Evolutionary conservation across 352 stramenopile genomes (phyloP).

Genomic region (Phytophthora tentaculata): DNA sequence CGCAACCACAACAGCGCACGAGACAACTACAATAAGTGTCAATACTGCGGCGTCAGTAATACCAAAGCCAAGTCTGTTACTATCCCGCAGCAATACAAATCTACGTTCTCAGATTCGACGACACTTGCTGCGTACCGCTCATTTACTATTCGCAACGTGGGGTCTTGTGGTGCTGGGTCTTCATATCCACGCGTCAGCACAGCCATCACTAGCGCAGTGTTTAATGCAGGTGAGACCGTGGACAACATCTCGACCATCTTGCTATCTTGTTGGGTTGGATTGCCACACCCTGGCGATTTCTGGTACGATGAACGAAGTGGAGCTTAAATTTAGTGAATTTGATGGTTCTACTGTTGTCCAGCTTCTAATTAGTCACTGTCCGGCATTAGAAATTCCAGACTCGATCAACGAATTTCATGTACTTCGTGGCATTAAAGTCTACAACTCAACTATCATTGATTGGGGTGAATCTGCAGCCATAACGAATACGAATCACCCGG

Average conservation of each 20-base stretch:
- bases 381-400: slow-evolving; percentile 26
- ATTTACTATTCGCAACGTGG: slow-evolving; percentile 24
- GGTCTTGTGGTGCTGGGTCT: slow-evolving; percentile 21
- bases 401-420: slow-evolving; percentile 27
- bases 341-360: slow-evolving; percentile 32
- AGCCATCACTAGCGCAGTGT: background rate
- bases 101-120: background rate
- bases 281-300: slow-evolving; percentile 26
- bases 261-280: slow-evolving; percentile 9
- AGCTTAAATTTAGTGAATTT: slow-evolving; percentile 25
- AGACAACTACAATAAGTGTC: background rate
- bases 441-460: slow-evolving; percentile 41
- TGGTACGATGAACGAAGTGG: slow-evolving; percentile 22
- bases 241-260: background rate
- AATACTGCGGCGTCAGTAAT: background rate
- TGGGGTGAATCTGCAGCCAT: slow-evolving; percentile 38
- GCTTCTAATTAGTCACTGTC: slow-evolving; percentile 45
- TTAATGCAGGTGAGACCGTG: background rate
- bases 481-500: slow-evolving; percentile 22
- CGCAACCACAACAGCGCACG: background rate
- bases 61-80: background rate
- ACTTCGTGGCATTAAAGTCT: slow-evolving; percentile 43
- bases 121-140: slow-evolving; percentile 5
- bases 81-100: background rate
- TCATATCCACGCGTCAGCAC: background rate